Base-by-base conservation (phyloP, 139 green algal genomes). In the Micractinium conductrix region DNA sequence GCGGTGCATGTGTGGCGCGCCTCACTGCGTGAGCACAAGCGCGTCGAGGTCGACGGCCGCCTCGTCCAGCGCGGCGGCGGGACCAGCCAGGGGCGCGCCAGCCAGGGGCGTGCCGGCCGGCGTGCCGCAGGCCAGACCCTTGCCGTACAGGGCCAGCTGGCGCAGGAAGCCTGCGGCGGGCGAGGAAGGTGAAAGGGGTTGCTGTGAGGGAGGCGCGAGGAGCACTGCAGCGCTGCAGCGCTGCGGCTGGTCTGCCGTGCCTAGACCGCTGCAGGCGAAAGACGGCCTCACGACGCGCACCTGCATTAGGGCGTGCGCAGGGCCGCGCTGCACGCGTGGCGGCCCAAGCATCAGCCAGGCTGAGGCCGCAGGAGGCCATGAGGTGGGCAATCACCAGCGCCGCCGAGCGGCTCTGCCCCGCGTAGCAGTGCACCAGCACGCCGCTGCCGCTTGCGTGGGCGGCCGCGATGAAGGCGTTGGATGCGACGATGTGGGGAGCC, bases 401-500 rank as follows among this genome's bases (percentile, higher is more conserved):
- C n/a, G 93, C 93, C 24, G 88, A 95, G 53, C 96, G 89, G 58
- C 84, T 94, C 86, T 94, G 93, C 70, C 96, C 96, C 73, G 96
- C 94, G 80, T 91, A 93, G 90, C 96, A 99, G 91, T 99, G 96
- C 70, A 99, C 93, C 48, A 98, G 88, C 60, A 95, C 92, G 53
- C 78, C 89, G 24, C 88, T 92, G n/a, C 55, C 74, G 53, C 69
- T 7, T 1, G 33, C 42, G 4, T 42, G 76, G 0, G 69, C 87
- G 9, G n/a, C 73, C 22, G 45, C 43, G 33, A 98, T 96, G 86
- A 97, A 98, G 1, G 40, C 70, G 53, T 85, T 80, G 69, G 53
- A 28, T 9, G 37, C 38, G 8, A 80, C 80, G 5, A 85, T 1
- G 38, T 85, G 80, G 1, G 53, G 38, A 37, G 71, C 69, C 69